Base-by-base conservation (phyloP, 345 rosid species). In the Rhodomyrtus tomentosa region DNA sequence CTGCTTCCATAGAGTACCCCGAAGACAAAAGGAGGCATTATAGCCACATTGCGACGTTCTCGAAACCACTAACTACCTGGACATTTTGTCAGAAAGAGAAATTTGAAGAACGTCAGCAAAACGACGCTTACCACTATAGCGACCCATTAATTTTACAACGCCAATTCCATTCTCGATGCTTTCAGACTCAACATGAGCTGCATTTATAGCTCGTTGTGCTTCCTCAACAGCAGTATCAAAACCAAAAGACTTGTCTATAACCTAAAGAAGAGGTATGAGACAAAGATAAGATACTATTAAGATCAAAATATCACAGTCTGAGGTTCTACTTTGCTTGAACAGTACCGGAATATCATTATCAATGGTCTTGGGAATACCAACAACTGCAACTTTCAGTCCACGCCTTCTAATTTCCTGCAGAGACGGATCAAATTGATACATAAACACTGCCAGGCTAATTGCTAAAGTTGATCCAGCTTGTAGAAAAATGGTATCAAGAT, bases 211-310 rank as follows among this genome's bases (percentile, higher is more conserved):
- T 74, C 93, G 91, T 72, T 93, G 93, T 76, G 94, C 94, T 90
- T 92, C 94, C 87, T 93, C 93, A 48, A 92, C 93, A 55, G 92
- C 94, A 86, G 93, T 88, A 81, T 93, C 94, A 84, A 93, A 93
- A 81, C 93, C 94, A 62, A 92, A 91, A 82, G 93, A 91, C 88
- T 91, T 96, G 87, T 94, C 98, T 82, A 95, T 94, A 55, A 91
- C 92, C 98, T 94, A 91, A 58, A 68, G 76, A 36, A 68, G 76
- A 68, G 5, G 40, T 18, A 68, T 36, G 45, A 68, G 76, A 68
- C 76, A 36, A 32, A 68, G 42, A 68, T 36, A 68, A 68, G 76
- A 8, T 18, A 36, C 24, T 18, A 18, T 68, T 36, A 68, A 68
- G 24, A 68, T 32, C 32, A 36, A 8, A 18, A 8, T 32, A 68